Evolutionary conservation across 306 rosid genomes (phyloP).

Genomic region (Corylus americana): DNA sequence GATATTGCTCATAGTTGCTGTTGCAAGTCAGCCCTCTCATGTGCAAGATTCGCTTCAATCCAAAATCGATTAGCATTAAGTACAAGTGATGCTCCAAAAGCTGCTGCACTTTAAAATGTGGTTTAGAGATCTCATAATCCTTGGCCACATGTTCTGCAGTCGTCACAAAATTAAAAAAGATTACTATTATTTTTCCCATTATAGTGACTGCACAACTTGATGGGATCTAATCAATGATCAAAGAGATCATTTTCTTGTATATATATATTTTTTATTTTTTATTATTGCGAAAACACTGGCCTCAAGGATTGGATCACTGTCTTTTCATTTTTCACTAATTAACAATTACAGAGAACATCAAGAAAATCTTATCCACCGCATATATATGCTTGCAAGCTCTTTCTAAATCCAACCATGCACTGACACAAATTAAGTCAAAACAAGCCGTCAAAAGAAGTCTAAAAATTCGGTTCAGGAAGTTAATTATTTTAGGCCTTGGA

Average conservation of each 20-base stretch:
- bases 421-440: no score
- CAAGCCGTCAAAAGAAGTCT: no score
- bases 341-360: no score
- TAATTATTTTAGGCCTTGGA: no score
- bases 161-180: neutral
- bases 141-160: neutral
- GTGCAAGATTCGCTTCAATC: conserved; percentile 8
- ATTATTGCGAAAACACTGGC: neutral
- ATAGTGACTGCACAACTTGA: neutral
- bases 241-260: neutral
- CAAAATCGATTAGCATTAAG: neutral
- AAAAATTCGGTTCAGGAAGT: no score
- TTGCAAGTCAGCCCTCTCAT: conserved; percentile 9
- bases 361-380: no score
- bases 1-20: conserved; percentile 1
- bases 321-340: no score
- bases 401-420: no score
- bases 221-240: neutral
- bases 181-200: neutral
- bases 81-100: neutral
- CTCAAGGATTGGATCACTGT: neutral
- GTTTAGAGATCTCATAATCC: neutral
- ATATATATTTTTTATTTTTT: neutral
- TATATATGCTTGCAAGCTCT: no score
- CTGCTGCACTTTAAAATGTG: neutral